phyloP scores from a whole-genome alignment of 1,284 basidiomycete species.

The Leucocoprinus gongylophorus region DNA sequence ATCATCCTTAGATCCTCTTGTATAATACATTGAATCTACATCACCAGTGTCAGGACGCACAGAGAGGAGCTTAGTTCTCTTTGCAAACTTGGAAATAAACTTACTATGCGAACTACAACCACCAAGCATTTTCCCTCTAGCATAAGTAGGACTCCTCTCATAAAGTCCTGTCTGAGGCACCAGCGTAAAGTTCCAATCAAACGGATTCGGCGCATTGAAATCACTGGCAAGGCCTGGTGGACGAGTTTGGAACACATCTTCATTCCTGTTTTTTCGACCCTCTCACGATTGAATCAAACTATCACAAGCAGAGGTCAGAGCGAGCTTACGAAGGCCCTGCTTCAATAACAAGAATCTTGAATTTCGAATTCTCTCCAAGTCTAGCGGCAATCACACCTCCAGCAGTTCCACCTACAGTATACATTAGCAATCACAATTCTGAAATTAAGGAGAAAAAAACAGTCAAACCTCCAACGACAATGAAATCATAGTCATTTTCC shows the following conservation, averaged over 20 bases:
- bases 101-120: constrained; percentile 3
- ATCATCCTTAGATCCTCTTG: background rate
- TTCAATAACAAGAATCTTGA: constrained; percentile 7
- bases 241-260: background rate
- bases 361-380: background rate
- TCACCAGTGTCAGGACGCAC: too few relatives aligned
- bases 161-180: background rate
- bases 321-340: constrained; percentile 3
- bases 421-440: background rate
- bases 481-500: background rate
- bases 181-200: constrained; percentile 3
- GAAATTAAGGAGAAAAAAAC: background rate
- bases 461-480: background rate
- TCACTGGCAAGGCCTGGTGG: too few relatives aligned
- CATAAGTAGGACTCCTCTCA: background rate
- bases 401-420: background rate
- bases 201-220: too few relatives aligned
- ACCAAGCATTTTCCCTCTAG: background rate
- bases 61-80: too few relatives aligned
- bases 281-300: too few relatives aligned
- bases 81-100: background rate
- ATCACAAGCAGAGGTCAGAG: too few relatives aligned
- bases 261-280: too few relatives aligned
- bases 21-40: background rate
- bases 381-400: constrained; percentile 1